A percentile compares a stretch with the other conserved stretches of the same genome.
Evolutionary conservation across 345 rosid species (phyloP).

Genomic region (Syzygium jambos): DNA sequence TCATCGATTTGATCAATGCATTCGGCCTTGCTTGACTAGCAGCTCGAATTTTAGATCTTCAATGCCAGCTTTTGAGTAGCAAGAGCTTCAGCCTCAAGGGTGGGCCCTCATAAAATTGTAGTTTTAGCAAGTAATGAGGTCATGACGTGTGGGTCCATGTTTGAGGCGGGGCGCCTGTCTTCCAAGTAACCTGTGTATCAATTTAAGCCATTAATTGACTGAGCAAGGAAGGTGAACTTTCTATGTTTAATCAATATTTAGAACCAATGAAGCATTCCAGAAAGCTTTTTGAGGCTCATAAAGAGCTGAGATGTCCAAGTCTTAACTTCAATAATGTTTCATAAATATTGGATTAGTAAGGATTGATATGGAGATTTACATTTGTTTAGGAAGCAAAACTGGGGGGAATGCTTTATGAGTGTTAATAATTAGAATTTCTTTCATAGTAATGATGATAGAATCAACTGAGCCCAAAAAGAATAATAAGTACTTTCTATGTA

Average conservation of each 20-base stretch:
- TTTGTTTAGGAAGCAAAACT: neutral
- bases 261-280: neutral
- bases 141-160: slow-evolving; percentile 93
- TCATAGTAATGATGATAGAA: accelerated
- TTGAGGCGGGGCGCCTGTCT: slow-evolving; percentile 57
- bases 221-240: neutral
- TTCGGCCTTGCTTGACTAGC: neutral
- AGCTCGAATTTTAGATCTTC: slow-evolving; percentile 6
- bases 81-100: slow-evolving; percentile 82
- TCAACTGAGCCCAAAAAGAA: neutral
- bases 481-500: too few species aligned
- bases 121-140: slow-evolving; percentile 74
- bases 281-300: neutral
- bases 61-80: slow-evolving; percentile 83
- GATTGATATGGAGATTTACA: too few species aligned
- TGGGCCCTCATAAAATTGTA: slow-evolving; percentile 78
- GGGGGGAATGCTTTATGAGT: neutral
- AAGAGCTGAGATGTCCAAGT: neutral
- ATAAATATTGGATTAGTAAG: too few species aligned
- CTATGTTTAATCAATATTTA: neutral
- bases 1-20: neutral
- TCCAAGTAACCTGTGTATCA: slow-evolving; percentile 65
- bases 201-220: neutral
- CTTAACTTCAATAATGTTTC: neutral
- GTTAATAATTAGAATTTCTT: neutral